A percentile compares a stretch with the other conserved stretches of the same genome.
These are phyloP conservation scores for Neurospora discreta DNA, from an alignment of 495 filamentous ascomycete genomes.

Conservation along the genomic window DNA sequence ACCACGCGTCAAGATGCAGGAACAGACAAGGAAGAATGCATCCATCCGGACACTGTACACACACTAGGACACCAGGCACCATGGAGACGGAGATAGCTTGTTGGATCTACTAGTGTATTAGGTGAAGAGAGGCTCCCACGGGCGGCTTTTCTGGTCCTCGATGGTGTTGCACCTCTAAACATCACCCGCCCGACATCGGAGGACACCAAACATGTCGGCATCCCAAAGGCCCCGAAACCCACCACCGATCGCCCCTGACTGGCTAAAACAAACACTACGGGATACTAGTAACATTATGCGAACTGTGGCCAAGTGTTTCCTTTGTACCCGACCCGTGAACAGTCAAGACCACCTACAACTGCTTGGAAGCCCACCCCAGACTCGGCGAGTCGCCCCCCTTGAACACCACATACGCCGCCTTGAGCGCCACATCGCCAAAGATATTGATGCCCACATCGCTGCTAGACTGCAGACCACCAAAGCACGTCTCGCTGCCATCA, in stretches of 20 bases:
- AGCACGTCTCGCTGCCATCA: slow-evolving; percentile 33
- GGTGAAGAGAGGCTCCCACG: not conserved
- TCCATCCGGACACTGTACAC: not conserved
- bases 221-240: not conserved
- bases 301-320: not conserved
- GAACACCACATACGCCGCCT: slow-evolving; percentile 70
- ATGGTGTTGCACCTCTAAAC: not conserved
- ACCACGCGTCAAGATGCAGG: not conserved
- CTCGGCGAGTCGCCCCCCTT: slow-evolving; percentile 30
- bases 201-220: not conserved
- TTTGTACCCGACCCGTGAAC: not conserved
- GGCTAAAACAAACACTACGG: not conserved
- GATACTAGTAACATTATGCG: not conserved
- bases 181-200: not conserved
- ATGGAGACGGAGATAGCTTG: not conserved
- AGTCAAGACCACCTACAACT: not conserved
- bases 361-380: slow-evolving; percentile 50
- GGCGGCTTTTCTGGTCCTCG: not conserved
- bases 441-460: slow-evolving; percentile 55
- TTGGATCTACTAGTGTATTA: not conserved
- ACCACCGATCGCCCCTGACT: not conserved
- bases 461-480: slow-evolving; percentile 56
- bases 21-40: not conserved
- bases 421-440: slow-evolving; percentile 72
- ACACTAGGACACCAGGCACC: not conserved